Conservation (phyloP, 2,329 filamentous ascomycete species). For the Sporothrix sp. region DNA sequence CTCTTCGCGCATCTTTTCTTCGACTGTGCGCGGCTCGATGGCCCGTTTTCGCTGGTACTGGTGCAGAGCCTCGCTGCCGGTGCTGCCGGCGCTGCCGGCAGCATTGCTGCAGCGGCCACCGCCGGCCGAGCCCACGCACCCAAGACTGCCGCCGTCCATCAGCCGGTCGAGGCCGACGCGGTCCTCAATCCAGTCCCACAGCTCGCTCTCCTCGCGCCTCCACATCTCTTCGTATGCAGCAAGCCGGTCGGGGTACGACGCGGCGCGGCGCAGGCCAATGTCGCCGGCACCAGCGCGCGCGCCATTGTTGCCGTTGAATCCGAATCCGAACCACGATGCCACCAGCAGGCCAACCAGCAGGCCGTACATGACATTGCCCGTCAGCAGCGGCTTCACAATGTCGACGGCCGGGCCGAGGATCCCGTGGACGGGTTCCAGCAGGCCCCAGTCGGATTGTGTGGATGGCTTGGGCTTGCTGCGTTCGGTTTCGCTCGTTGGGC, state of each 20-base stretch:
- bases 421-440: conserved; percentile 67
- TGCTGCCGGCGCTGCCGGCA: neutral
- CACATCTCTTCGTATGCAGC: conserved; percentile 91
- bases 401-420: conserved; percentile 61
- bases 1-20: conserved; percentile 49
- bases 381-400: conserved; percentile 61
- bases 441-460: conserved; percentile 55
- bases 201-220: conserved; percentile 73
- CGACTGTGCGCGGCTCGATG: conserved; percentile 45
- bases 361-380: conserved; percentile 66
- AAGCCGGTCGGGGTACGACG: conserved; percentile 52
- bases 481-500: conserved; percentile 31
- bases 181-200: conserved; percentile 92
- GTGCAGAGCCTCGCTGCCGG: neutral
- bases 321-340: conserved; percentile 62
- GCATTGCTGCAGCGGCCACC: conserved; percentile 1
- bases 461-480: conserved; percentile 31
- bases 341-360: conserved; percentile 65
- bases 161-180: conserved; percentile 62
- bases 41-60: conserved; percentile 33
- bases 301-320: conserved; percentile 32
- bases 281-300: conserved; percentile 30
- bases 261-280: conserved; percentile 20
- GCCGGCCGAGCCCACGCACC: neutral
- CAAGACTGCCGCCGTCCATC: conserved; percentile 28